phyloP scores from a whole-genome alignment of 1,284 basidiomycete genomes.

The Sanghuangporus weigelae region DNA sequence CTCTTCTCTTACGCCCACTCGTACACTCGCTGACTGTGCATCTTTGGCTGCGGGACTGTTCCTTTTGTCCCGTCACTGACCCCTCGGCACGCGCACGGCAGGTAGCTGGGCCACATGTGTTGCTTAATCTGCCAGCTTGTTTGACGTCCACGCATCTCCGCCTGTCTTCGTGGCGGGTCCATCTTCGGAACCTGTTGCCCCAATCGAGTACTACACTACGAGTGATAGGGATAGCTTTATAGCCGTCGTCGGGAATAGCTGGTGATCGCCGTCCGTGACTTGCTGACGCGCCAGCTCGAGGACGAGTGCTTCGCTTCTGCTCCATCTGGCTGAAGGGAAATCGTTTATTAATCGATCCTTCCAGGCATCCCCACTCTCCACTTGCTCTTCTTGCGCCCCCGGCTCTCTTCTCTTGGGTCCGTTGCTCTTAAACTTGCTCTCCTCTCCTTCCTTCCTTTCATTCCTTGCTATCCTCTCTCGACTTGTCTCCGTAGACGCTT shows the following conservation, averaged over 20 bases:
- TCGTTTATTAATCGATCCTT: background rate
- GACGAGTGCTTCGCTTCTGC: too few relatives aligned
- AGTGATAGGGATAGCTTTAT: background rate
- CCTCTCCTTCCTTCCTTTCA: background rate
- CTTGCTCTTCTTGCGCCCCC: conserved; percentile 1
- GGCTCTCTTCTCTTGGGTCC: background rate
- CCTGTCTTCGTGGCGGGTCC: background rate
- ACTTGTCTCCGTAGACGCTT: background rate
- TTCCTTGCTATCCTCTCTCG: background rate
- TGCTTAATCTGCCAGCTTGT: background rate
- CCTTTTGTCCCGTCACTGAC: background rate
- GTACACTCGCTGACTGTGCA: background rate
- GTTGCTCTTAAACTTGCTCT: background rate
- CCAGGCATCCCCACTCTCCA: background rate
- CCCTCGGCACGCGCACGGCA: background rate
- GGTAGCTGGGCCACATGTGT: background rate
- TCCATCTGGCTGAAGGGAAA: too few relatives aligned
- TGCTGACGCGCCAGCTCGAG: background rate
- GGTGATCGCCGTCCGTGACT: background rate
- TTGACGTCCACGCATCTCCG: background rate
- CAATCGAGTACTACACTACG: background rate
- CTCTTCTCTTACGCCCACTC: background rate
- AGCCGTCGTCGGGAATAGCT: background rate
- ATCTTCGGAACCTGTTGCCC: background rate
- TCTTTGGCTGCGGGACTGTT: background rate